A percentile compares a stretch with the other conserved stretches of the same genome.
These are phyloP conservation scores for Plasmodium chabaudi DNA, from an alignment of 169 alveolate genomes.

Conservation along the genomic window DNA sequence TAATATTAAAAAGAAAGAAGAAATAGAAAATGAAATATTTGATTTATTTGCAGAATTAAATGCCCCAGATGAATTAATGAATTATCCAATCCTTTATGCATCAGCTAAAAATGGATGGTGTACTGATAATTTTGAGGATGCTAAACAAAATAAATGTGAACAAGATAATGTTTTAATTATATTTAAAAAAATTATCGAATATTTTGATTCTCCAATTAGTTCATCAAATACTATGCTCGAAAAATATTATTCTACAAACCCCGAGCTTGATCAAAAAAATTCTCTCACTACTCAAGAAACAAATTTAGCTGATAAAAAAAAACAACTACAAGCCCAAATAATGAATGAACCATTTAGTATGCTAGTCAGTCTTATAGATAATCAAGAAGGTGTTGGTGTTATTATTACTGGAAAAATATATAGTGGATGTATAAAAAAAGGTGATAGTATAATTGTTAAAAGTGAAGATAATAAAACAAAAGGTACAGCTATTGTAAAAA, in stretches of 20 bases:
- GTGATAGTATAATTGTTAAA: constrained; percentile 81
- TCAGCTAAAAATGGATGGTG: constrained; percentile 93
- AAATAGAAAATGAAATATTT: constrained; percentile 94
- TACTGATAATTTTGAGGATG: constrained; percentile 72
- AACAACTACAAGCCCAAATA: constrained; percentile 5
- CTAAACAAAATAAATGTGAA: constrained; percentile 48
- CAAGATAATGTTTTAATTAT: constrained; percentile 54
- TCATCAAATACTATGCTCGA: not conserved
- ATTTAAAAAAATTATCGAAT: constrained; percentile 74
- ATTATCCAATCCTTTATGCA: constrained; percentile 93
- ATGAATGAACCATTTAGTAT: constrained; percentile 77
- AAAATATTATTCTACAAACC: not conserved
- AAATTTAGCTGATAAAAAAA: not conserved
- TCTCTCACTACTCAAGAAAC: not conserved
- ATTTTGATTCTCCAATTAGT: constrained; percentile 50
- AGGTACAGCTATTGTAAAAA: constrained; percentile 82
- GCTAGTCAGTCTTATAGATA: constrained; percentile 84
- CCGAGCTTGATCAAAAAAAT: not conserved
- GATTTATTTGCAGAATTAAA: constrained; percentile 92
- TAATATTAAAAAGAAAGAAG: constrained; percentile 86
- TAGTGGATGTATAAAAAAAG: constrained; percentile 84
- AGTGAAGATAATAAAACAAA: constrained; percentile 76
- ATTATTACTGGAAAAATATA: constrained; percentile 87
- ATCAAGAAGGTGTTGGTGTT: constrained; percentile 84
- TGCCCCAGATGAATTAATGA: constrained; percentile 93